These are phyloP conservation scores for Diaporthe citrichinensis DNA, from an alignment of 2,329 filamentous ascomycete species.

Conservation along the genomic window DNA sequence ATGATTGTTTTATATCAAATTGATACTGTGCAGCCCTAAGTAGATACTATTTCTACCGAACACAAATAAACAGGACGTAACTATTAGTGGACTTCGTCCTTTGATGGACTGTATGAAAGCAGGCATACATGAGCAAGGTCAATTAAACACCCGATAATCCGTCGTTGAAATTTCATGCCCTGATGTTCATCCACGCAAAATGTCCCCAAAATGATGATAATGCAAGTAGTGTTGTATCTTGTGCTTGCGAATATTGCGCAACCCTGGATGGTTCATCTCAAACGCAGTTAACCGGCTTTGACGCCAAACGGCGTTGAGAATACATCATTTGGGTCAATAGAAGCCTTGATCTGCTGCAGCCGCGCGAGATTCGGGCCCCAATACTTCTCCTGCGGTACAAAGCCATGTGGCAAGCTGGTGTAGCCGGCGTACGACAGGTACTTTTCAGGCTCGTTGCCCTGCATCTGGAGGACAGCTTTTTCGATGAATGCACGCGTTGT, in stretches of 20 bases:
- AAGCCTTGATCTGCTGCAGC: neutral
- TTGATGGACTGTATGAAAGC: too few relatives aligned
- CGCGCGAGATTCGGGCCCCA: neutral
- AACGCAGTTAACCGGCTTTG: neutral
- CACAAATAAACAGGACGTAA: too few relatives aligned
- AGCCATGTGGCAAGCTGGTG: neutral
- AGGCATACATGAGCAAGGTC: too few relatives aligned
- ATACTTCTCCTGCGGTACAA: neutral
- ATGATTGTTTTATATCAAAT: neutral
- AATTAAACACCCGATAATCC: too few relatives aligned
- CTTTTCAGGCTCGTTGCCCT: neutral
- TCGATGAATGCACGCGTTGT: neutral
- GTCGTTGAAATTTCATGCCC: too few relatives aligned
- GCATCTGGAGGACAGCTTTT: neutral
- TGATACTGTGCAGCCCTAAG: neutral
- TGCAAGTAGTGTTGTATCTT: too few relatives aligned
- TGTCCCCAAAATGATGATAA: too few relatives aligned
- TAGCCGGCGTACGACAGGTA: neutral
- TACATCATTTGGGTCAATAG: neutral
- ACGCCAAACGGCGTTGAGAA: slow-evolving; percentile 2
- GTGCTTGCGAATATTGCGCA: too few relatives aligned
- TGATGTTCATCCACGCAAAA: too few relatives aligned
- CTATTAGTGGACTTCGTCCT: too few relatives aligned
- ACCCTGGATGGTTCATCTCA: too few relatives aligned
- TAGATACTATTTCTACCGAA: neutral